Percentiles rank a stretch among this genome's conserved stretches.
These are phyloP conservation scores for Vitis cinerea DNA, from an alignment of 164 flowering plant genomes.

Conservation along the genomic window DNA sequence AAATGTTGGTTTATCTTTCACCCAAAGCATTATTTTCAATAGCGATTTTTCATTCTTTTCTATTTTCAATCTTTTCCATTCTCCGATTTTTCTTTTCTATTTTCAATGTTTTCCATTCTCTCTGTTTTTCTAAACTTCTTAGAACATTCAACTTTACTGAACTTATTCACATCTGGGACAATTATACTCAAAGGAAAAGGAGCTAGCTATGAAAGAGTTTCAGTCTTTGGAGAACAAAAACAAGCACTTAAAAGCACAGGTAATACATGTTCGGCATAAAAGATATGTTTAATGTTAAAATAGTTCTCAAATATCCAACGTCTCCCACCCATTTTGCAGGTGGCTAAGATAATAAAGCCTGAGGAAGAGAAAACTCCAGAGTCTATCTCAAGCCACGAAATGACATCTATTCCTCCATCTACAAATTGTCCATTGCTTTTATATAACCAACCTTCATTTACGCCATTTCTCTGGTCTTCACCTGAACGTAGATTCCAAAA, in stretches of 20 bases:
- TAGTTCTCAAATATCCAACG: neutral
- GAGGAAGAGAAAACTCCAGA: slow-evolving; percentile 33
- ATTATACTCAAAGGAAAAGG: slow-evolving; percentile 57
- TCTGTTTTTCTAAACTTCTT: no score
- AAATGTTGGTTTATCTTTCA: no score
- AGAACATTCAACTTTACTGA: no score
- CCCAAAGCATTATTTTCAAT: no score
- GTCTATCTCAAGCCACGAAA: slow-evolving; percentile 12
- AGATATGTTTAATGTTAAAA: neutral
- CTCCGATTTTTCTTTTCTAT: no score
- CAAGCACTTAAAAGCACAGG: slow-evolving; percentile 60
- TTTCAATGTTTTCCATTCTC: neutral
- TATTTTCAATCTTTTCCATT: no score
- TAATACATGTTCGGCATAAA: slow-evolving; percentile 17
- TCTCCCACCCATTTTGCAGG: slow-evolving; percentile 31
- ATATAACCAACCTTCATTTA: slow-evolving; percentile 31
- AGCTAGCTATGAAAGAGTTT: slow-evolving; percentile 56
- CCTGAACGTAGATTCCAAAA: slow-evolving; percentile 19
- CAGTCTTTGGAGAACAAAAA: slow-evolving; percentile 52
- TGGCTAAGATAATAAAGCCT: slow-evolving; percentile 31
- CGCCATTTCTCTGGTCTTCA: slow-evolving; percentile 53
- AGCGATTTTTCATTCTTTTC: no score
- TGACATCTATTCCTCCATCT: slow-evolving; percentile 25
- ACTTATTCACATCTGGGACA: slow-evolving; percentile 11
- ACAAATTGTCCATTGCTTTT: slow-evolving; percentile 26